Percentiles rank a stretch among this genome's conserved stretches.
phyloP scores from a whole-genome alignment of 1,284 basidiomycete species.

The Sanghuangporus sanghuang region DNA sequence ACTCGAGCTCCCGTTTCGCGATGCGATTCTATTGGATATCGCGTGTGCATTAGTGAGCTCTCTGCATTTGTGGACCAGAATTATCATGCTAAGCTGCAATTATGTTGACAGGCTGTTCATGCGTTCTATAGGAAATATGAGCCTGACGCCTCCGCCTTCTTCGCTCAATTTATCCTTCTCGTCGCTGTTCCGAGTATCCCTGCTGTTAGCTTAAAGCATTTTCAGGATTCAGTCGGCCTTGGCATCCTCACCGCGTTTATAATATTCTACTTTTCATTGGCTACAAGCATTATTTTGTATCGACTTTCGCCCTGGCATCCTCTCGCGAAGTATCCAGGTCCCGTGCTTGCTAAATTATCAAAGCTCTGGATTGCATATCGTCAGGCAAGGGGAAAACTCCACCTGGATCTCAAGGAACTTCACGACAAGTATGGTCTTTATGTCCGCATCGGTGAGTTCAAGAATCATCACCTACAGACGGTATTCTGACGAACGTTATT shows the following conservation, averaged over 20 bases:
- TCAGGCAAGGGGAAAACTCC: constrained; percentile 9
- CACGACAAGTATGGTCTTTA: constrained; percentile 19
- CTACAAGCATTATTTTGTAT: constrained; percentile 18
- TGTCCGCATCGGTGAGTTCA: constrained; percentile 21
- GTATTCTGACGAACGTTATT: background rate
- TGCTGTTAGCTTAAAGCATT: background rate
- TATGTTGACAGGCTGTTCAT: background rate
- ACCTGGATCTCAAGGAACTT: constrained; percentile 6
- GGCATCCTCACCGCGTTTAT: constrained; percentile 17
- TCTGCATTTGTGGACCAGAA: background rate
- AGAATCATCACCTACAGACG: background rate
- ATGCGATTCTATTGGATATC: background rate
- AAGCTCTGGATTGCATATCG: constrained; percentile 19
- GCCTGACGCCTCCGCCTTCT: background rate
- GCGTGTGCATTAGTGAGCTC: constrained; percentile 6
- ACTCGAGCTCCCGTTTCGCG: background rate
- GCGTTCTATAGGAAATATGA: constrained; percentile 10
- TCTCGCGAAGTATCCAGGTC: constrained; percentile 23
- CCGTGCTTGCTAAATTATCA: constrained; percentile 18
- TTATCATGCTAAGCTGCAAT: too few species aligned
- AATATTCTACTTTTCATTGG: constrained; percentile 17
- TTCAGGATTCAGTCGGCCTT: constrained; percentile 20
- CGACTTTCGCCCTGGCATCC: constrained; percentile 25
- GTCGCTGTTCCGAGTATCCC: background rate
- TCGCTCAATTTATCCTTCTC: constrained; percentile 1